These are phyloP conservation scores for Candida hungchunana DNA, from an alignment of 805 yeast genomes.

Conservation along the genomic window DNA sequence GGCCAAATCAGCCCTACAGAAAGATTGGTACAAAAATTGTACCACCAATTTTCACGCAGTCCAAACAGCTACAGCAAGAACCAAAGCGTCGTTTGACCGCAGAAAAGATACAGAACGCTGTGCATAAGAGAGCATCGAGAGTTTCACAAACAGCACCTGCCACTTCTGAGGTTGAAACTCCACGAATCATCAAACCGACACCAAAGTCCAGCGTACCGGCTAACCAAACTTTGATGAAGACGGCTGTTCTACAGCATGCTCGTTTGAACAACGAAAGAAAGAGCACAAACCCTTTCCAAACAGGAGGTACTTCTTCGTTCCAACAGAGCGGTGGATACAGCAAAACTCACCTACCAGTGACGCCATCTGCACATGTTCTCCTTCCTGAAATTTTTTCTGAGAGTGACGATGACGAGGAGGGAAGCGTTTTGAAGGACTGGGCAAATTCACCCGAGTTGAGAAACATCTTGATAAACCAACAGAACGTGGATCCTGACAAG, in stretches of 20 bases:
- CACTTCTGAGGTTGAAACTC: slow-evolving; percentile 5
- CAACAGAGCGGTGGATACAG: slow-evolving; percentile 1
- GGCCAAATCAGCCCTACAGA: slow-evolving; percentile 18
- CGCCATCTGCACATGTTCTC: slow-evolving; percentile 22
- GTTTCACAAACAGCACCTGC: slow-evolving; percentile 19
- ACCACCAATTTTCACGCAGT: slow-evolving; percentile 16
- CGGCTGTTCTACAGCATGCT: slow-evolving; percentile 32
- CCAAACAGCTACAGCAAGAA: slow-evolving; percentile 18
- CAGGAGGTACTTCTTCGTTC: slow-evolving; percentile 2
- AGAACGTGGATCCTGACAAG: slow-evolving; percentile 56
- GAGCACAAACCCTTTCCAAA: slow-evolving; percentile 14
- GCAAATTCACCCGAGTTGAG: slow-evolving; percentile 56
- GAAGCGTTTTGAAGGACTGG: slow-evolving; percentile 51
- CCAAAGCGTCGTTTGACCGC: slow-evolving; percentile 26
- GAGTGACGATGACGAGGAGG: slow-evolving; percentile 51
- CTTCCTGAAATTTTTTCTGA: slow-evolving; percentile 47
- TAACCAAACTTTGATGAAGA: slow-evolving; percentile 29
- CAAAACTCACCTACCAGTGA: slow-evolving; percentile 13
- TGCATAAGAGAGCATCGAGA: slow-evolving; percentile 23
- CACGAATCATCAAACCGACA: slow-evolving; percentile 10
- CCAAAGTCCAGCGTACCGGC: slow-evolving; percentile 15
- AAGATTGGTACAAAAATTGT: slow-evolving; percentile 25
- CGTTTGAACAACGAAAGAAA: slow-evolving; percentile 20
- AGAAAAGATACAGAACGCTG: slow-evolving; percentile 18
- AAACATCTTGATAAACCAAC: slow-evolving; percentile 40